Conservation (phyloP, 1,284 basidiomycete species). For the Puccinia brachypodii region DNA sequence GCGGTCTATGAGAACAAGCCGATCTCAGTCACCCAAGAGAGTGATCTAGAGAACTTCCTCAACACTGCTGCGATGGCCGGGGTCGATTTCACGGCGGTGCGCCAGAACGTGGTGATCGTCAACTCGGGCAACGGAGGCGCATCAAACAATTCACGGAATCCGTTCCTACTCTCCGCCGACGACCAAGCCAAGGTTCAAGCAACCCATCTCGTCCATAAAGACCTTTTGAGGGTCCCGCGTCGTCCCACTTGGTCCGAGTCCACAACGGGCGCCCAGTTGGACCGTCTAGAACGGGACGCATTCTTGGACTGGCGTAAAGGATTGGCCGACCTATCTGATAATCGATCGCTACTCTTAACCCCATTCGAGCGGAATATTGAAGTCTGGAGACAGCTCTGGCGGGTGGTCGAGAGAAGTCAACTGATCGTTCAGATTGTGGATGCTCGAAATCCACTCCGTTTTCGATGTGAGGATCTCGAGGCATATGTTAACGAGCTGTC, state of each 20-base stretch:
- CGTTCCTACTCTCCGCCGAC: constrained; percentile 78
- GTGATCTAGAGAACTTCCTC: constrained; percentile 92
- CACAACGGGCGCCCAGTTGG: constrained; percentile 74
- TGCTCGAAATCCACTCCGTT: constrained; percentile 84
- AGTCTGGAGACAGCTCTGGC: constrained; percentile 95
- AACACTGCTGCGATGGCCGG: constrained; percentile 92
- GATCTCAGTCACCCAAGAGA: constrained; percentile 91
- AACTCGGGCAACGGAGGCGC: constrained; percentile 59
- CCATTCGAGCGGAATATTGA: constrained; percentile 95
- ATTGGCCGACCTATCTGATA: constrained; percentile 79
- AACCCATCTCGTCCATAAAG: constrained; percentile 72
- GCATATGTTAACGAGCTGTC: constrained; percentile 67
- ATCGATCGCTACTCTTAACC: constrained; percentile 74
- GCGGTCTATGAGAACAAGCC: constrained; percentile 71
- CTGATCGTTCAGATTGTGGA: constrained; percentile 94
- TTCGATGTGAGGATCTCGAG: constrained; percentile 89
- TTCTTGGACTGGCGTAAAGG: constrained; percentile 89
- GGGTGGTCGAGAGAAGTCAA: constrained; percentile 89
- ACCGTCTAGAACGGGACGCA: constrained; percentile 79
- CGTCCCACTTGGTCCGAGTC: constrained; percentile 76
- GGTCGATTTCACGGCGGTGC: constrained; percentile 94
- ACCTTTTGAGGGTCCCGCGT: constrained; percentile 76
- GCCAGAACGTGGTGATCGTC: constrained; percentile 87
- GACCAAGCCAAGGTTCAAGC: constrained; percentile 75
- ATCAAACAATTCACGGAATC: constrained; percentile 65